phyloP scores from a whole-genome alignment of 73 alveolate genomes.

The Tetrahymena borealis region DNA sequence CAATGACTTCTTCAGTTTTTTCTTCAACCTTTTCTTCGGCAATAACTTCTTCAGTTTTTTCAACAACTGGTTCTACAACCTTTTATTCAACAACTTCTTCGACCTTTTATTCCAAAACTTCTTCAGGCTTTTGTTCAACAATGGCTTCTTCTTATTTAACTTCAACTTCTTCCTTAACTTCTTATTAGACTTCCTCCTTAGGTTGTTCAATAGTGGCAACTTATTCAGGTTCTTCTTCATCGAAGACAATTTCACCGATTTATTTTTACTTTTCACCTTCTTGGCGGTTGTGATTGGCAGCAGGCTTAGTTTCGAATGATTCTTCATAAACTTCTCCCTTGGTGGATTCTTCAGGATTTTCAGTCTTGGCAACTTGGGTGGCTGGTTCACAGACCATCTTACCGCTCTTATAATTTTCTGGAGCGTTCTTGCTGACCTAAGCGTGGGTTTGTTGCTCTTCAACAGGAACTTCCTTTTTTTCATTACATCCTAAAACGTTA shows the following conservation, averaged over 20 bases:
- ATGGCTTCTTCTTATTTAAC: background rate
- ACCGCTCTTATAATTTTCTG: background rate
- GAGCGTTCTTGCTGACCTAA: background rate
- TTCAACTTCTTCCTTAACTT: background rate
- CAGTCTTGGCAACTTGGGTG: background rate
- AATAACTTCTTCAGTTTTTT: background rate
- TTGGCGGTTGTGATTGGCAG: background rate
- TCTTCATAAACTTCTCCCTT: background rate
- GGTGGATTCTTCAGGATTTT: background rate
- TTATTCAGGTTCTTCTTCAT: background rate
- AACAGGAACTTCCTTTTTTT: background rate
- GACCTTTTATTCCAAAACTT: background rate
- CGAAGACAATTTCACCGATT: background rate
- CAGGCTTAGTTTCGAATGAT: background rate
- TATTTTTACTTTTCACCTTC: background rate
- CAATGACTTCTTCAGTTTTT: background rate
- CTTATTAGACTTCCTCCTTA: background rate
- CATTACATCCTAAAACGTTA: background rate
- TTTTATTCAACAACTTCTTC: background rate
- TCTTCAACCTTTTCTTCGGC: background rate
- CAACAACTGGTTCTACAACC: background rate
- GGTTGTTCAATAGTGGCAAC: too few relatives aligned
- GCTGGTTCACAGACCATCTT: background rate
- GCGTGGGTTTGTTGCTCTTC: background rate
- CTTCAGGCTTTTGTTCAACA: background rate